Evolutionary conservation across 371 early-diverging fungal genomes (phyloP), one percentile per base, ranked within the genome.

Genomic region (Lichtheimia corymbifera): DNA sequence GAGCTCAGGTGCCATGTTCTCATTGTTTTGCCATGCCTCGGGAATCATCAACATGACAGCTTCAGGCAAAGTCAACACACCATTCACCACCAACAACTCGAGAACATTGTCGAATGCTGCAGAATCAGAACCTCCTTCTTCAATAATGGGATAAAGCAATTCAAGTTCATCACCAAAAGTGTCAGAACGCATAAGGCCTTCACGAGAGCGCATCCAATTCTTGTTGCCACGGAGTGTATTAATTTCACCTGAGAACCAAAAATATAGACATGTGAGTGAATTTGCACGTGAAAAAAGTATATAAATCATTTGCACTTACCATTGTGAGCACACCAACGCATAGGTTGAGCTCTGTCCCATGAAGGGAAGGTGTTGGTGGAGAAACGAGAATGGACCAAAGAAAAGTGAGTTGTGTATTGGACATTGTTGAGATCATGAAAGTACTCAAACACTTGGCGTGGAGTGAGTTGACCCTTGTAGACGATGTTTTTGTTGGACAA

Each of bases 301-400:
- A 52, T 15, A 35, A n/a, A 5, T 22, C 30, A 28, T 22, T 22
- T 22, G 22, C 2, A 58, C 81, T 77, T 85, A 91, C 96, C 98
- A 72, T 98, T 98, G 82, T 98, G 98, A 50, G 97, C 98, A 68
- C 91, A 91, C 92, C 91, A 92, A 63, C 96, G 84, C 92, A 97
- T 91, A 25, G 98, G 98, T 73, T 98, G 98, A 52, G 97, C 96
- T 66, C 97, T 89, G 76, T 98, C 97, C 98, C 98, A 98, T 14
- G 91, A 90, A 14, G 98, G 98, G 76, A 97, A 97, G 18, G 98
- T 98, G 82, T 98, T 98, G 45, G 98, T 98, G 41, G 96, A 96
- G 88, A 97, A 98, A 60, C 98, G 89, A 22, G 97, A 96, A 78
- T 98, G 98, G 44, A 98, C 98, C 47, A 98, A 79, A 12, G 94